Conservation (phyloP, 2,329 filamentous ascomycete species). For the Aspergillus niger region DNA sequence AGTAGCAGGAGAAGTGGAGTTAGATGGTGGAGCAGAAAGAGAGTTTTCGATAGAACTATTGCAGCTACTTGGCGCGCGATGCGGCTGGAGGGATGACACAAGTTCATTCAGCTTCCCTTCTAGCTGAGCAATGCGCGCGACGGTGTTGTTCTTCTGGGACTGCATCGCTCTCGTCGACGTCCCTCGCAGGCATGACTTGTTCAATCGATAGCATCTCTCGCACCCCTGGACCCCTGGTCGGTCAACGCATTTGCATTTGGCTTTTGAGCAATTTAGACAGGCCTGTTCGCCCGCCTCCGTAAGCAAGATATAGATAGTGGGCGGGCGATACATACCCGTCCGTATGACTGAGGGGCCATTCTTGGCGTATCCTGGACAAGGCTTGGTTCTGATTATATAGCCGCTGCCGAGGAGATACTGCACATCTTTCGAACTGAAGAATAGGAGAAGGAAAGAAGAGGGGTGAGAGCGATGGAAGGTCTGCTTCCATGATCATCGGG, state of each 20-base stretch:
- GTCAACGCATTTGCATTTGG: background rate
- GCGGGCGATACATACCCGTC: background rate
- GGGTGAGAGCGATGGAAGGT: background rate
- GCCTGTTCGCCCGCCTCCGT: background rate
- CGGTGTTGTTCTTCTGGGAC: background rate
- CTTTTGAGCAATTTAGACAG: background rate
- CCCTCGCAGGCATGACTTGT: background rate
- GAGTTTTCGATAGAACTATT: background rate
- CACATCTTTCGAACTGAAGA: background rate
- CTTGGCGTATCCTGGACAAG: background rate
- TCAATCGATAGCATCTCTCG: background rate
- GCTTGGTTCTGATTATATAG: background rate
- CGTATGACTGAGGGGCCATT: background rate
- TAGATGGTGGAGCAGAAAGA: background rate
- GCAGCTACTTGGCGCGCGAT: too few species aligned
- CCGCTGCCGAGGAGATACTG: background rate
- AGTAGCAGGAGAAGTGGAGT: background rate
- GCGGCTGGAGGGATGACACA: background rate
- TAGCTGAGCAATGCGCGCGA: background rate
- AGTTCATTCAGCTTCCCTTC: background rate
- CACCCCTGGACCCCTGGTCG: background rate
- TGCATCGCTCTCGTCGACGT: background rate
- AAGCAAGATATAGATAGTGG: background rate
- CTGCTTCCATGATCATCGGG: background rate
- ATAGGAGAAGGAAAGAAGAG: background rate